These are phyloP conservation scores for Aschersonia sp. DNA, from an alignment of 2,329 filamentous ascomycete species.

Conservation along the genomic window DNA sequence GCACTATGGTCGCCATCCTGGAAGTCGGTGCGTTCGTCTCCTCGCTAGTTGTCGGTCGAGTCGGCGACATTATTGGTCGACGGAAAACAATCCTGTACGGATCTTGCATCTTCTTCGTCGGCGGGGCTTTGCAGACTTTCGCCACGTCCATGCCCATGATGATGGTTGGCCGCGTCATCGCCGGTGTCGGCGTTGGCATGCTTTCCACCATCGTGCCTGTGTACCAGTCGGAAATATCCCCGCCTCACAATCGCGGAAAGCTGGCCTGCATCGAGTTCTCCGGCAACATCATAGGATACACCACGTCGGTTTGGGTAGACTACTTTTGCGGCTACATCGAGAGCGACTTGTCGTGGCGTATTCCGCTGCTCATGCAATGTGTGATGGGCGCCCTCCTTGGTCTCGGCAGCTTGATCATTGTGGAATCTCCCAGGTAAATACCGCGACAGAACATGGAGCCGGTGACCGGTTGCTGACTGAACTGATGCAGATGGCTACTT, in stretches of 20 bases:
- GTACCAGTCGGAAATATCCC: conserved; percentile 90
- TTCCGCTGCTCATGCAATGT: conserved; percentile 85
- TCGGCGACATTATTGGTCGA: conserved; percentile 85
- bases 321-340: conserved; percentile 91
- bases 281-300: conserved; percentile 91
- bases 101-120: conserved; percentile 72
- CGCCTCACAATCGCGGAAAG: conserved; percentile 89
- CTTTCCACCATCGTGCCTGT: conserved; percentile 86
- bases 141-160: conserved; percentile 81
- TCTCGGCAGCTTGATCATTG: conserved; percentile 78
- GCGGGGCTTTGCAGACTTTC: conserved; percentile 73
- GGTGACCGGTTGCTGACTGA: neutral
- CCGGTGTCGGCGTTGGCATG: conserved; percentile 75
- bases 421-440: conserved; percentile 78
- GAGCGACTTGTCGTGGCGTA: conserved; percentile 73
- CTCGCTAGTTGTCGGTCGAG: conserved; percentile 69
- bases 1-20: conserved; percentile 95
- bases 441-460: neutral
- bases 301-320: conserved; percentile 95
- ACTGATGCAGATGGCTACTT: conserved; percentile 62
- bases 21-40: conserved; percentile 88
- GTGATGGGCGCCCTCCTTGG: conserved; percentile 81
- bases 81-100: conserved; percentile 86
- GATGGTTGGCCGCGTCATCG: conserved; percentile 68
- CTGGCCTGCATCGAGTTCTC: conserved; percentile 97